Conservation (phyloP, 805 yeast genomes). For the Suhomyces canberraensis region DNA sequence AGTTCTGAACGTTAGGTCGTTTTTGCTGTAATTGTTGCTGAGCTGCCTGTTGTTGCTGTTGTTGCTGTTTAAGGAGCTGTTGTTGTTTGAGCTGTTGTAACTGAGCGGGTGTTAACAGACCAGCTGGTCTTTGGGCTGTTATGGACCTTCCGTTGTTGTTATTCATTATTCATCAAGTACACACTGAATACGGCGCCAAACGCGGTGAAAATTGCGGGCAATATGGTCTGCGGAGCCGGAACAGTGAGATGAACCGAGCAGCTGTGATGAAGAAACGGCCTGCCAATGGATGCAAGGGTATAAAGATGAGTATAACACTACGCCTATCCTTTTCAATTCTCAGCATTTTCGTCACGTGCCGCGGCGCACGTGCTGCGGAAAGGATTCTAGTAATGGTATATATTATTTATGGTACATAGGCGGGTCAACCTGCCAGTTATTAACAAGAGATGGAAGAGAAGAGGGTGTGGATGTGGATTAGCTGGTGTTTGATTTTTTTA, state of each 20-base stretch:
- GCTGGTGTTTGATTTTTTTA: too few species aligned
- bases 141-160: conserved; percentile 1
- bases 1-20: conserved; percentile 29
- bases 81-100: conserved; percentile 17
- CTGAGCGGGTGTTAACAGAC: conserved; percentile 10
- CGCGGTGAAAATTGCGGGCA: background rate
- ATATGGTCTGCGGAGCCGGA: too few species aligned
- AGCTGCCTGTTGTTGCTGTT: conserved; percentile 19
- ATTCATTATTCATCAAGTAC: conserved; percentile 2
- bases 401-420: too few species aligned
- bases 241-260: too few species aligned
- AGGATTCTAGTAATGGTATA: too few species aligned
- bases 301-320: background rate
- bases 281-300: background rate
- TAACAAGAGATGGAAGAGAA: too few species aligned
- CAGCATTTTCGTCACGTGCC: background rate
- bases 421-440: too few species aligned
- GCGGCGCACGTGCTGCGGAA: too few species aligned
- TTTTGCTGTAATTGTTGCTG: conserved; percentile 19
- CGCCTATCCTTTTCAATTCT: background rate
- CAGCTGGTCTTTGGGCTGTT: conserved; percentile 3
- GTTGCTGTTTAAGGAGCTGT: conserved; percentile 20
- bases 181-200: background rate
- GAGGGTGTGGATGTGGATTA: too few species aligned
- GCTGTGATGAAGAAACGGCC: background rate